phyloP scores from a whole-genome alignment of 2,329 filamentous ascomycete genomes.

The Stromatinia cepivora region DNA sequence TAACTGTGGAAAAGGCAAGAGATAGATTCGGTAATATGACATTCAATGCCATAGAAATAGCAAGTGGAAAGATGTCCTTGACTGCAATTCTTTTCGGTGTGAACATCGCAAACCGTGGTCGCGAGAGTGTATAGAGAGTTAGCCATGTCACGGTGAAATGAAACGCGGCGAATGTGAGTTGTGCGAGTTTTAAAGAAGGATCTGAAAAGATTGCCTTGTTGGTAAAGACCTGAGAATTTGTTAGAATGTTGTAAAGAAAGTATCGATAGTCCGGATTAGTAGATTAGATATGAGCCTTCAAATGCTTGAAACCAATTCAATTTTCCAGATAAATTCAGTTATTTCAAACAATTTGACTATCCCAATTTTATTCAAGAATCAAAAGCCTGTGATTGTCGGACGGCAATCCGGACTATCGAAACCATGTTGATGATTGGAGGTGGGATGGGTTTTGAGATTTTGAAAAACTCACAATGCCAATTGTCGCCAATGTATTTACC shows the following conservation, averaged over 20 bases:
- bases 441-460: background rate
- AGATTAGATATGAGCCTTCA: background rate
- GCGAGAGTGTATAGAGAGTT: slow-evolving; percentile 62
- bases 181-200: slow-evolving; percentile 58
- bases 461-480: slow-evolving; percentile 56
- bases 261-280: too few relatives aligned
- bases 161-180: slow-evolving; percentile 66
- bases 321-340: too few relatives aligned
- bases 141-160: slow-evolving; percentile 67
- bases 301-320: background rate
- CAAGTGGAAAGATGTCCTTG: slow-evolving; percentile 61
- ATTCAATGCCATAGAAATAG: slow-evolving; percentile 66
- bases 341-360: too few relatives aligned
- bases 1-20: slow-evolving; percentile 65
- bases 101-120: slow-evolving; percentile 59
- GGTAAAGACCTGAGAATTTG: slow-evolving; percentile 52
- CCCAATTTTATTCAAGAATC: too few relatives aligned
- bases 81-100: slow-evolving; percentile 55
- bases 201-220: slow-evolving; percentile 71
- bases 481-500: slow-evolving; percentile 62
- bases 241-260: background rate
- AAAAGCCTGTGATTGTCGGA: too few relatives aligned
- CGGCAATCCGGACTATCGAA: too few relatives aligned
- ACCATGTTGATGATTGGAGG: too few relatives aligned
- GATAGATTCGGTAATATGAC: slow-evolving; percentile 69